Evolutionary conservation across 1,284 basidiomycete species (phyloP).

Genomic region (Porodaedalea pini): DNA sequence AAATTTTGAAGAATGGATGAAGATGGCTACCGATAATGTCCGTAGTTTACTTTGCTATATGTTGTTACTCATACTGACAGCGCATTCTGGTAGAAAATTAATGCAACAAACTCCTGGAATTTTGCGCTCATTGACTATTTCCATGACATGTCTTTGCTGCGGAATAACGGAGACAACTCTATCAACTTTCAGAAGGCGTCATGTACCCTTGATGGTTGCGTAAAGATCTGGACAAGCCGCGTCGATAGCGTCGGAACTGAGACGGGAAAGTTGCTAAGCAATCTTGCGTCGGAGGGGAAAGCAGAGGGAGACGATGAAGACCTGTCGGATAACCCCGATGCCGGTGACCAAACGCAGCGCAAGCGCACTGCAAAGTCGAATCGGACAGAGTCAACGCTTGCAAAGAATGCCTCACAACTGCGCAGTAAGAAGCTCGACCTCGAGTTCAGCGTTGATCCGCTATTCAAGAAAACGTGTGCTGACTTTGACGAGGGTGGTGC

Average conservation of each 20-base stretch:
- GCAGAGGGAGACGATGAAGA: slow-evolving; percentile 54
- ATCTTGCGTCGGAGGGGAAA: slow-evolving; percentile 72
- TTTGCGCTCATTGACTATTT: slow-evolving; percentile 99
- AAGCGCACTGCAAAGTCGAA: slow-evolving; percentile 58
- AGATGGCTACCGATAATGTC: slow-evolving; percentile 98
- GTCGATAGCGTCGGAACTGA: slow-evolving; percentile 97
- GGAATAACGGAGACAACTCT: slow-evolving; percentile 86
- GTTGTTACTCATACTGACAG: slow-evolving; percentile 14
- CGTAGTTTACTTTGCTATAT: slow-evolving; percentile 30
- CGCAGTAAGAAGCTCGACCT: slow-evolving; percentile 91
- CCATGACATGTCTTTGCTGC: slow-evolving; percentile 95
- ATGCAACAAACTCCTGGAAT: slow-evolving; percentile 95
- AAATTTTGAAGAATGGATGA: slow-evolving; percentile 99
- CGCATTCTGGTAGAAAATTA: slow-evolving; percentile 82
- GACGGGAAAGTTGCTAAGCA: slow-evolving; percentile 92
- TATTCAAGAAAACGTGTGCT: slow-evolving; percentile 97
- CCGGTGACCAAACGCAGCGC: slow-evolving; percentile 47
- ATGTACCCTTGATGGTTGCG: slow-evolving; percentile 96
- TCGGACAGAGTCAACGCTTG: slow-evolving; percentile 77
- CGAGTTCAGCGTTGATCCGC: slow-evolving; percentile 93
- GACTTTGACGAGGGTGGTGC: slow-evolving; percentile 99
- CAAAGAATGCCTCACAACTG: slow-evolving; percentile 78
- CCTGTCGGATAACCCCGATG: slow-evolving; percentile 60
- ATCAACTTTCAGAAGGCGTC: slow-evolving; percentile 99
- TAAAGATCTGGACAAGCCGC: slow-evolving; percentile 99